Percentiles rank a stretch among this genome's conserved stretches.
phyloP scores from a whole-genome alignment of 495 filamentous ascomycete genomes.

The Umbilicaria muhlenbergii region DNA sequence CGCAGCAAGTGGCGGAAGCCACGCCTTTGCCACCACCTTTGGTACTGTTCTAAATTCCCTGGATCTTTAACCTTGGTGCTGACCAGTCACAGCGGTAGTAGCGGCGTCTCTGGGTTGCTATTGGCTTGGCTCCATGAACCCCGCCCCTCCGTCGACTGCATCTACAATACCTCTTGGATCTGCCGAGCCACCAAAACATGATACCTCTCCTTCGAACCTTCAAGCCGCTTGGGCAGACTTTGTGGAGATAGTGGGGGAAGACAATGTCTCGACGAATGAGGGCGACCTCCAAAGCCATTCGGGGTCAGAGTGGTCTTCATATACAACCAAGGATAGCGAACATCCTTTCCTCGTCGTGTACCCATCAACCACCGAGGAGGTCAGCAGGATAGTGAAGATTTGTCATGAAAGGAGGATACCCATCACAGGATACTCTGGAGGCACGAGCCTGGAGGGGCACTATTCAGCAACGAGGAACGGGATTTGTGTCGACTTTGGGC shows the following conservation, averaged over 20 bases:
- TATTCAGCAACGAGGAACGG: slow-evolving; percentile 60
- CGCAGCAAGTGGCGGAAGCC: slow-evolving; percentile 33
- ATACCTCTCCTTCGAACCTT: slow-evolving; percentile 57
- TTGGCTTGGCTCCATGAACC: slow-evolving; percentile 49
- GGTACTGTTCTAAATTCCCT: slow-evolving; percentile 26
- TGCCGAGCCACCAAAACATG: slow-evolving; percentile 45
- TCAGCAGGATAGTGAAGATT: slow-evolving; percentile 57
- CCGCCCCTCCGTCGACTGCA: slow-evolving; percentile 38
- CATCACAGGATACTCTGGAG: slow-evolving; percentile 60
- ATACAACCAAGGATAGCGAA: slow-evolving; percentile 35
- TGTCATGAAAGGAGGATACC: slow-evolving; percentile 57
- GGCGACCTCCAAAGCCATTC: slow-evolving; percentile 56
- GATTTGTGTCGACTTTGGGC: slow-evolving; percentile 60
- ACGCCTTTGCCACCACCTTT: slow-evolving; percentile 47
- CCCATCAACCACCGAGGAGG: slow-evolving; percentile 50
- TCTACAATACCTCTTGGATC: slow-evolving; percentile 61
- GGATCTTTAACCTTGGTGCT: background rate
- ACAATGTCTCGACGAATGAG: slow-evolving; percentile 64
- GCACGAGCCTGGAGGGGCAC: slow-evolving; percentile 69
- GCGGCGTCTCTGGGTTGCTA: slow-evolving; percentile 50
- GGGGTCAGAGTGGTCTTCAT: slow-evolving; percentile 80
- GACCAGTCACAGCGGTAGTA: slow-evolving; percentile 30
- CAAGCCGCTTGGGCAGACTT: slow-evolving; percentile 94
- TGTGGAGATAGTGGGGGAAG: slow-evolving; percentile 62
- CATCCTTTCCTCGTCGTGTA: slow-evolving; percentile 48